Evolutionary conservation across 345 rosid species (phyloP).

Genomic region (Rhizophora mangle): DNA sequence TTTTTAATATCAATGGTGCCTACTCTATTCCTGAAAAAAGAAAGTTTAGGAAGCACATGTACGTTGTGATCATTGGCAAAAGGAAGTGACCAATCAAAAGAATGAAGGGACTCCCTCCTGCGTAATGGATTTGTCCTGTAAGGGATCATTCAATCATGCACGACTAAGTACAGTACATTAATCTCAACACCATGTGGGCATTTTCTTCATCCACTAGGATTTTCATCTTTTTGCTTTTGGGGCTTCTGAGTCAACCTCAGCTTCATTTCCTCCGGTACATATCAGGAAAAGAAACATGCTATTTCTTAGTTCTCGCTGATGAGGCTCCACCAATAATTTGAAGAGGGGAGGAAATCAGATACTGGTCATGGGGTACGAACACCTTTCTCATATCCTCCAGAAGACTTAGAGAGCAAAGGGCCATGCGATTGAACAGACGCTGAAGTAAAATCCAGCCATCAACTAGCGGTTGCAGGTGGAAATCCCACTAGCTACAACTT

Average conservation of each 20-base stretch:
- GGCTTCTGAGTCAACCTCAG: constrained; percentile 30
- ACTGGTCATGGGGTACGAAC: constrained; percentile 11
- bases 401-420: constrained; percentile 30
- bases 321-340: constrained; percentile 13
- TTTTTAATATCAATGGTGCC: too few species aligned
- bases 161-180: constrained; percentile 39
- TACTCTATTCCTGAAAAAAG: too few species aligned
- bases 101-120: constrained; percentile 30
- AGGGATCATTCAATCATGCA: constrained; percentile 47
- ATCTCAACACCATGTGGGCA: constrained; percentile 33
- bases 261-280: constrained; percentile 13
- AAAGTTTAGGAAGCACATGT: constrained; percentile 29
- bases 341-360: constrained; percentile 8
- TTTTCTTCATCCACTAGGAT: constrained; percentile 15
- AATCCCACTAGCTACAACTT: constrained; percentile 25
- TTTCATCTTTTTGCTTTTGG: constrained; percentile 26
- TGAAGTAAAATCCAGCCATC: constrained; percentile 22
- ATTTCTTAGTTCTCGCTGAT: constrained; percentile 3
- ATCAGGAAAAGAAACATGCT: constrained; percentile 4
- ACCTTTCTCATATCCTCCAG: constrained; percentile 20
- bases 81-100: constrained; percentile 41
- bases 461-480: constrained; percentile 23
- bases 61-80: constrained; percentile 38
- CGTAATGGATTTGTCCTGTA: constrained; percentile 30
- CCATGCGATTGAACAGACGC: constrained; percentile 35